These are phyloP conservation scores for Leersia perrieri DNA, from an alignment of 176 grass and related monocot genomes.

Conservation along the genomic window DNA sequence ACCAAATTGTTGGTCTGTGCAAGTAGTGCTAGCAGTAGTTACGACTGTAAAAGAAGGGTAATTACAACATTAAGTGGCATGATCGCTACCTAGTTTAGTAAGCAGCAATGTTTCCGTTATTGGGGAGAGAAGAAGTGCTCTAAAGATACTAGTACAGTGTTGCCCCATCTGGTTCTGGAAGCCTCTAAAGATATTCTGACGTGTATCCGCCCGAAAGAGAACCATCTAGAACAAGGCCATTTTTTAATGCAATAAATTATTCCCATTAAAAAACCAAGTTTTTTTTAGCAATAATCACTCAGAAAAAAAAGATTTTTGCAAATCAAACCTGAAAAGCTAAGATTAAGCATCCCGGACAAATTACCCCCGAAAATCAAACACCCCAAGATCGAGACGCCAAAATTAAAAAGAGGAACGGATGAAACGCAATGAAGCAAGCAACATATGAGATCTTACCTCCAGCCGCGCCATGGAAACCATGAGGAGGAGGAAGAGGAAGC, in stretches of 20 bases:
- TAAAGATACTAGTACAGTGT: not conserved
- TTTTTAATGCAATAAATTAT: not conserved
- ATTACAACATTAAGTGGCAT: not conserved
- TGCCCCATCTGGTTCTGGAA: constrained; percentile 33
- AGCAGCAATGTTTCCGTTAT: not conserved
- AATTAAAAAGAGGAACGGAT: not conserved
- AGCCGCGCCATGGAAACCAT: constrained; percentile 27
- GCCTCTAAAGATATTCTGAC: constrained; percentile 17
- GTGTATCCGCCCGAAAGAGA: not conserved
- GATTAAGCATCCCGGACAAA: not conserved
- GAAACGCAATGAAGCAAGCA: not conserved
- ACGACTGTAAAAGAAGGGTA: not conserved
- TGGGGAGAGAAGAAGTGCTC: no score
- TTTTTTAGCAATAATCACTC: not conserved
- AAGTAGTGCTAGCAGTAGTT: not conserved
- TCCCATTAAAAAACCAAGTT: not conserved
- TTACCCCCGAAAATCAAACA: not conserved
- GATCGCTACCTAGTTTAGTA: constrained; percentile 6
- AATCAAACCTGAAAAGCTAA: not conserved
- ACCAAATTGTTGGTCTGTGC: not conserved
- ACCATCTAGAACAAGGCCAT: constrained; percentile 24
- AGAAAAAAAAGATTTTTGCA: not conserved
- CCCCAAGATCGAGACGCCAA: not conserved
- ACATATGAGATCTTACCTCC: constrained; percentile 25
- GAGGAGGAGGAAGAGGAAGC: not conserved